These are phyloP conservation scores for Areca catechu DNA, from an alignment of 176 grass and related monocot species.

Conservation along the genomic window DNA sequence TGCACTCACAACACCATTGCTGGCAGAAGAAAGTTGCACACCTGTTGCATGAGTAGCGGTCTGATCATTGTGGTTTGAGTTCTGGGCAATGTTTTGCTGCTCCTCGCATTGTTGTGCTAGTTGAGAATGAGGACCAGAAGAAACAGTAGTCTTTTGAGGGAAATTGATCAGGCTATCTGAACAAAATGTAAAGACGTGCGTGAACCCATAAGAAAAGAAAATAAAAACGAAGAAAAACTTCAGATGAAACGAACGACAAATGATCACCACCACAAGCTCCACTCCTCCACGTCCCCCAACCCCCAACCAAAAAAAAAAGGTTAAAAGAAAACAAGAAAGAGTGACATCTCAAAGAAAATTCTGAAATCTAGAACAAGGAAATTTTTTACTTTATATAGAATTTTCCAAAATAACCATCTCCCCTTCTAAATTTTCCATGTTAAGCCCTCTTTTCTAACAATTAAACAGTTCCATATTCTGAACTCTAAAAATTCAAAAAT, in stretches of 20 bases:
- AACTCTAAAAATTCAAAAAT: no score
- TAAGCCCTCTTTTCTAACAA: no score
- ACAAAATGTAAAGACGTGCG: neutral
- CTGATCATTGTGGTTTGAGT: conserved; percentile 2
- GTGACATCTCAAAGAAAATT: no score
- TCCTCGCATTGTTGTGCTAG: conserved; percentile 12
- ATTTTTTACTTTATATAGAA: no score
- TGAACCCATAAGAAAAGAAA: neutral
- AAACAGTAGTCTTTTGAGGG: conserved; percentile 3
- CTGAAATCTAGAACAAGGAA: no score
- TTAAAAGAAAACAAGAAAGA: no score
- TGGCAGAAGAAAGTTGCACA: conserved; percentile 13
- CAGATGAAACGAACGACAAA: neutral
- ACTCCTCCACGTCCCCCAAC: no score
- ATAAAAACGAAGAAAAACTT: neutral
- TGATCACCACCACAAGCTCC: no score
- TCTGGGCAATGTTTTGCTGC: conserved; percentile 10
- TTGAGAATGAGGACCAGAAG: conserved; percentile 7
- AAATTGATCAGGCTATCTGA: conserved; percentile 37
- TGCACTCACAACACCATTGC: conserved; percentile 2
- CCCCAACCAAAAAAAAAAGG: no score
- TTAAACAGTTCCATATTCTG: no score
- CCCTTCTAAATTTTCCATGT: no score
- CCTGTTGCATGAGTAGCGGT: conserved; percentile 1
- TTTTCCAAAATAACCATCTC: no score